Conservation (phyloP, 805 yeast species). For the Kodamaea lidongshanica region DNA sequence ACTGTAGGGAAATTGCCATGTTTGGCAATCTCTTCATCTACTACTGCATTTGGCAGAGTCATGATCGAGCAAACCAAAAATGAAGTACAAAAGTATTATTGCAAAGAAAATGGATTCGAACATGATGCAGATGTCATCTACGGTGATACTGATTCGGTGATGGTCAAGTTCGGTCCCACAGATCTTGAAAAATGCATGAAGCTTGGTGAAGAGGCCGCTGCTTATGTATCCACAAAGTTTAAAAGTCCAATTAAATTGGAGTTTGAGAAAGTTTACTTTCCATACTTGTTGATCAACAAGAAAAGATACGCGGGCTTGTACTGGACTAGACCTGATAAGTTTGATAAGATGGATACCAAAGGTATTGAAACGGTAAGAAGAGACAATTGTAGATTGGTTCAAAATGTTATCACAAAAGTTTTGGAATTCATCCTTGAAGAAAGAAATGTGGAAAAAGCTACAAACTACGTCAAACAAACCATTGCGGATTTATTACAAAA, state of each 20-base stretch:
- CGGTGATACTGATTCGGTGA: constrained; percentile 99
- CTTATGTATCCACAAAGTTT: constrained; percentile 70
- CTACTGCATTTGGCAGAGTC: constrained; percentile 90
- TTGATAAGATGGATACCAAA: constrained; percentile 95
- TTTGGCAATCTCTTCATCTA: constrained; percentile 90
- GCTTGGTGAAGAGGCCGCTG: constrained; percentile 93
- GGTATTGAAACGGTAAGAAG: constrained; percentile 98
- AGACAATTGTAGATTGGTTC: constrained; percentile 93
- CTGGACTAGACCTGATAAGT: constrained; percentile 91
- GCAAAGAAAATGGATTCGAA: constrained; percentile 74
- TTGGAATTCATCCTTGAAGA: constrained; percentile 79
- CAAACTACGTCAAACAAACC: constrained; percentile 74
- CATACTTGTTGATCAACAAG: constrained; percentile 88
- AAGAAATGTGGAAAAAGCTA: constrained; percentile 80
- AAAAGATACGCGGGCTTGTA: constrained; percentile 95
- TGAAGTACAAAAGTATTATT: constrained; percentile 75
- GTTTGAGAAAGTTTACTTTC: constrained; percentile 94
- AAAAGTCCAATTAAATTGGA: constrained; percentile 86
- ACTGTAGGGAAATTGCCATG: constrained; percentile 97
- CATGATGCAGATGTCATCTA: constrained; percentile 87
- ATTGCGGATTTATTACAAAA: constrained; percentile 89
- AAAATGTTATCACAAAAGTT: constrained; percentile 88
- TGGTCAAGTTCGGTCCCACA: constrained; percentile 90
- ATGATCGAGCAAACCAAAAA: constrained; percentile 92
- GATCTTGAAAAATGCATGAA: constrained; percentile 83